Evolutionary conservation across 1,139 yeast species (phyloP).

Genomic region (Saccharomyces hybrid): DNA sequence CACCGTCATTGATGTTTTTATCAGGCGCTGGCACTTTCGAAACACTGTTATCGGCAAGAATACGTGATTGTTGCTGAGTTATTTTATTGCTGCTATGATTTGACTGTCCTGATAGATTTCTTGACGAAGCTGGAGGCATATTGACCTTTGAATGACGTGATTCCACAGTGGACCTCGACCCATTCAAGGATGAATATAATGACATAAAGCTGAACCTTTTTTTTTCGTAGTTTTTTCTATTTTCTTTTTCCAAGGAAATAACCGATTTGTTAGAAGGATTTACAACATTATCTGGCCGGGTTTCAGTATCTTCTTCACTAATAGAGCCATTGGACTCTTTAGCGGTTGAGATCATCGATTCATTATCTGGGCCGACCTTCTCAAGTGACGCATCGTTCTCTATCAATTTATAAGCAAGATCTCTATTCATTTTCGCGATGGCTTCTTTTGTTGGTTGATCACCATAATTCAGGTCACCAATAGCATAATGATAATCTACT

Average conservation of each 20-base stretch:
- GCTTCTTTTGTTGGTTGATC: background rate
- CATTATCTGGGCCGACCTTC: background rate
- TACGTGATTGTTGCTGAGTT: background rate
- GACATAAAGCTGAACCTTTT: slow-evolving; percentile 27
- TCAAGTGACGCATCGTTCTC: background rate
- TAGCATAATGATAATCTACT: background rate
- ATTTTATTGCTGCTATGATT: background rate
- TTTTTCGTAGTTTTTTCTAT: slow-evolving; percentile 5
- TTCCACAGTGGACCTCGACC: slow-evolving; percentile 19
- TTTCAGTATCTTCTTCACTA: background rate
- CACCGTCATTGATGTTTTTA: background rate
- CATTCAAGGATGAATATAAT: slow-evolving; percentile 21
- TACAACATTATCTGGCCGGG: background rate
- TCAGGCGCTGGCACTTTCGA: background rate
- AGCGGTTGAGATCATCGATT: background rate
- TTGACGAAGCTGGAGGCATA: background rate
- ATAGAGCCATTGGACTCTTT: background rate
- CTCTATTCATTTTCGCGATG: background rate
- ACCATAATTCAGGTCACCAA: background rate
- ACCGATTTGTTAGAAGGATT: background rate
- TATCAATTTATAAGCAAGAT: background rate
- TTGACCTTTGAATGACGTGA: slow-evolving; percentile 5
- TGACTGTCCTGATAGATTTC: background rate
- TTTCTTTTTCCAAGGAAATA: background rate
- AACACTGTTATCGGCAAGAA: background rate